These are phyloP conservation scores for Centaurea solstitialis DNA, from an alignment of 129 eudicot genomes.

Conservation along the genomic window DNA sequence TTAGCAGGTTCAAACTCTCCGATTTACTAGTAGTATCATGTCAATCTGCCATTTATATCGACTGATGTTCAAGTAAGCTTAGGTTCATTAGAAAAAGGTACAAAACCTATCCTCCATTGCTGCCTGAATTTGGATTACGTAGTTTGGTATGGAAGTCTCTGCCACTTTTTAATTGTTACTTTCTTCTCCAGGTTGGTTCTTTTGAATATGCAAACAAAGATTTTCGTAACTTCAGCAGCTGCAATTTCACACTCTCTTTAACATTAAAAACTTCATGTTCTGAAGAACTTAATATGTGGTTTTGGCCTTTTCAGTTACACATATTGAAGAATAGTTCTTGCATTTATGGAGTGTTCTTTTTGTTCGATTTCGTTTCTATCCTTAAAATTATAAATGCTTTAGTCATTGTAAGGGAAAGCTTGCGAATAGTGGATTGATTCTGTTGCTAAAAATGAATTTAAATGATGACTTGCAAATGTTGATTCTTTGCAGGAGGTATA, in stretches of 20 bases:
- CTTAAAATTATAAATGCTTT: background rate
- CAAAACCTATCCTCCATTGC: conserved; percentile 39
- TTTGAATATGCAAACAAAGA: conserved; percentile 17
- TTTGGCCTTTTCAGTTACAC: conserved; percentile 48
- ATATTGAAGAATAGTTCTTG: conserved; percentile 40
- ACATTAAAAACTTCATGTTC: conserved; percentile 35
- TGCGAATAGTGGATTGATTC: background rate
- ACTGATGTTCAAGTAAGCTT: conserved; percentile 45
- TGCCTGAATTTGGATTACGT: conserved; percentile 37
- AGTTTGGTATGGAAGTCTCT: conserved; percentile 27
- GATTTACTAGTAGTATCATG: conserved; percentile 33
- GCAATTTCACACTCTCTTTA: conserved; percentile 17
- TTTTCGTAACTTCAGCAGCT: conserved; percentile 27
- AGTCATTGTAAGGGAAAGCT: background rate
- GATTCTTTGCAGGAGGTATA: conserved; percentile 57
- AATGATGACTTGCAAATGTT: conserved; percentile 13
- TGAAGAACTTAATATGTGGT: conserved; percentile 40
- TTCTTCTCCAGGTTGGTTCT: conserved; percentile 63
- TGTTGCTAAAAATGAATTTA: conserved; percentile 2
- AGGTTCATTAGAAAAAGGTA: conserved; percentile 61
- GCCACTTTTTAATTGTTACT: conserved; percentile 40
- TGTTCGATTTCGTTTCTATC: conserved; percentile 12
- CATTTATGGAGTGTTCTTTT: conserved; percentile 35
- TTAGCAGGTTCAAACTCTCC: conserved; percentile 41
- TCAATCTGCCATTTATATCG: conserved; percentile 28